These are phyloP conservation scores for Penicillium cosmopolitanum DNA, from an alignment of 495 filamentous ascomycete species.

Conservation along the genomic window DNA sequence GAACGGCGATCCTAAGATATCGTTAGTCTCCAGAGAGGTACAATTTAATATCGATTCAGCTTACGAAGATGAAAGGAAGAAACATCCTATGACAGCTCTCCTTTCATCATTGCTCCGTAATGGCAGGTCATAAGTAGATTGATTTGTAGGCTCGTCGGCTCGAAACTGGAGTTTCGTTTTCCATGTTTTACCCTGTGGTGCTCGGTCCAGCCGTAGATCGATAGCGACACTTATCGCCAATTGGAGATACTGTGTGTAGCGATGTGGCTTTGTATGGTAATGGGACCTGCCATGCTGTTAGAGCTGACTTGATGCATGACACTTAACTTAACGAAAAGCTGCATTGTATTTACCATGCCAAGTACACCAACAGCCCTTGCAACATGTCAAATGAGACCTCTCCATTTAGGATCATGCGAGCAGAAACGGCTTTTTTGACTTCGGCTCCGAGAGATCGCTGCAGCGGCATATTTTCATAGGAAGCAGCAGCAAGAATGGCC, in stretches of 20 bases:
- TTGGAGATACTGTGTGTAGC: constrained; percentile 44
- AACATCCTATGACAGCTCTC: constrained; percentile 27
- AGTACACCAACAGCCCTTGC: constrained; percentile 48
- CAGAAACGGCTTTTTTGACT: constrained; percentile 42
- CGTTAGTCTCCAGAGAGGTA: not conserved
- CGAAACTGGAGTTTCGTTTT: constrained; percentile 25
- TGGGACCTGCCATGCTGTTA: constrained; percentile 28
- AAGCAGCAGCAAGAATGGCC: constrained; percentile 42
- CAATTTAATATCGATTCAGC: constrained; percentile 1
- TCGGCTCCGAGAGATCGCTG: constrained; percentile 40
- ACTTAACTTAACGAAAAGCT: constrained; percentile 3
- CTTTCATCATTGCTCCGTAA: constrained; percentile 30
- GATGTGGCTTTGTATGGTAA: constrained; percentile 40
- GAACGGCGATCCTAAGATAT: constrained; percentile 17
- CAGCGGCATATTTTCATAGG: constrained; percentile 39
- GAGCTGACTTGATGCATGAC: not conserved
- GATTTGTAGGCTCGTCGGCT: constrained; percentile 2
- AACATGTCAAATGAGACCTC: constrained; percentile 53
- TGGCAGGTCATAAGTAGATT: constrained; percentile 9
- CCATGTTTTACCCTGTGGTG: constrained; percentile 30
- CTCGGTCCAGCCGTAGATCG: constrained; percentile 47
- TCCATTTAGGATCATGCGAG: constrained; percentile 48
- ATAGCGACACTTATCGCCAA: constrained; percentile 48
- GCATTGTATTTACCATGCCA: constrained; percentile 41
- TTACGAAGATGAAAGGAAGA: constrained; percentile 31